Evolutionary conservation across 2,329 filamentous ascomycete species (phyloP), one percentile per base, ranked within the genome.

Genomic region (Hypoxylon sp.): DNA sequence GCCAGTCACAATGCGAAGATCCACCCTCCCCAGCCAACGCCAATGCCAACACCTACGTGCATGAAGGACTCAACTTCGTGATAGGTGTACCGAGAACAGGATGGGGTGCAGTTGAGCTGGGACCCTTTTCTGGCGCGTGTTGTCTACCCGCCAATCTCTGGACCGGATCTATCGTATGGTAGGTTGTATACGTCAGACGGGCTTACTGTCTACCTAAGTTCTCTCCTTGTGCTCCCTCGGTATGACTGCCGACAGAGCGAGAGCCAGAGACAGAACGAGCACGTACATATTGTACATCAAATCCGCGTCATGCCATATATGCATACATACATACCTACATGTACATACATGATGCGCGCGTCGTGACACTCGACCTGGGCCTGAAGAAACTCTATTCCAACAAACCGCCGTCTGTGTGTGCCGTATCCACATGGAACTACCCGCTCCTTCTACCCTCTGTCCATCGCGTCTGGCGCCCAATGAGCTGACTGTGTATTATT

Each of bases 351-450:
- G 21, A 30, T 23, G 36, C 23, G 19, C 35, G 30, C 30, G 16
- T 45, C 25, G 21, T 25, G 21, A 25, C 21, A 9, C 55, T 57
- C 54, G 50, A 49, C 46, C 41, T n/a, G n/a, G n/a, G n/a, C n/a
- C n/a, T n/a, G n/a, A n/a, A n/a, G 9, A 46, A 50, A 55, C 51
- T 55, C 51, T 58, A 55, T 55, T 58, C 55, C 51, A 55, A 58
- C 55, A 51, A 58, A 49, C 55, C 21, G 23, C 15, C 36, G 20
- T 29, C 26, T 40, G 12, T 15, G 23, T 38, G 43, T 41, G 32
- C 43, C 37, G 38, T 46, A 49, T 31, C 53, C 45, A 41, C 38
- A 43, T 57, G 53, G 49, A 36, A 49, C 31, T 46, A 38, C 30
- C 44, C 38, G 40, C 30, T 27, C 30, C 15, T 26, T 34, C 7